Evolutionary conservation across 2,329 filamentous ascomycete genomes (phyloP).

Genomic region (Nothophaeocryptopus gaeumannii): DNA sequence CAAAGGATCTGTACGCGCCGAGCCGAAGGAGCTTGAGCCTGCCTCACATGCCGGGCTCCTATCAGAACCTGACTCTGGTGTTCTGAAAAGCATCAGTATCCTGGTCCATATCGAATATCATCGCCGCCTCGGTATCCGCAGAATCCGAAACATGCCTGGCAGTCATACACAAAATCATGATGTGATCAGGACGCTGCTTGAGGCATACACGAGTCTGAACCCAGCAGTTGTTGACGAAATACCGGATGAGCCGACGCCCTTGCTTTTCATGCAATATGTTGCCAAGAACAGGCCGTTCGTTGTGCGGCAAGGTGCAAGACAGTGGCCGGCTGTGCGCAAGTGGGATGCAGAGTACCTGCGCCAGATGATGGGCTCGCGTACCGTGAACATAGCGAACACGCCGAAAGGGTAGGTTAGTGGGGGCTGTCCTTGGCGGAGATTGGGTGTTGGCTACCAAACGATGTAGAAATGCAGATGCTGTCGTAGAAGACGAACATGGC

Average conservation of each 20-base stretch:
- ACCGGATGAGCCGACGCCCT: constrained; percentile 62
- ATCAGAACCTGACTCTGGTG: no score
- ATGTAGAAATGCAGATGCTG: constrained; percentile 54
- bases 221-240: constrained; percentile 59
- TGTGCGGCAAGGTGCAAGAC: constrained; percentile 57
- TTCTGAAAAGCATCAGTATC: no score
- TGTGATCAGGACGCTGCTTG: constrained; percentile 49
- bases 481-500: constrained; percentile 62
- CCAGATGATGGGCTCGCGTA: constrained; percentile 52
- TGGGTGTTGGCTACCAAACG: constrained; percentile 2
- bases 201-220: constrained; percentile 73
- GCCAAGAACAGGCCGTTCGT: constrained; percentile 73
- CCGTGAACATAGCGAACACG: constrained; percentile 75
- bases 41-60: no score
- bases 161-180: neutral
- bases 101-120: no score
- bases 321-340: constrained; percentile 60
- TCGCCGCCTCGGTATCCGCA: no score
- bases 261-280: constrained; percentile 79
- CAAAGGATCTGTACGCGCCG: no score
- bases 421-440: neutral
- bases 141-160: no score
- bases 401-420: constrained; percentile 57
- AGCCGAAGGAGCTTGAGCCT: no score
- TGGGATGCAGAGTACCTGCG: constrained; percentile 65